Percentiles rank a stretch among this genome's conserved stretches.
These are phyloP conservation scores for Daldinia eschscholtzii DNA, from an alignment of 2,329 filamentous ascomycete species.

Conservation along the genomic window DNA sequence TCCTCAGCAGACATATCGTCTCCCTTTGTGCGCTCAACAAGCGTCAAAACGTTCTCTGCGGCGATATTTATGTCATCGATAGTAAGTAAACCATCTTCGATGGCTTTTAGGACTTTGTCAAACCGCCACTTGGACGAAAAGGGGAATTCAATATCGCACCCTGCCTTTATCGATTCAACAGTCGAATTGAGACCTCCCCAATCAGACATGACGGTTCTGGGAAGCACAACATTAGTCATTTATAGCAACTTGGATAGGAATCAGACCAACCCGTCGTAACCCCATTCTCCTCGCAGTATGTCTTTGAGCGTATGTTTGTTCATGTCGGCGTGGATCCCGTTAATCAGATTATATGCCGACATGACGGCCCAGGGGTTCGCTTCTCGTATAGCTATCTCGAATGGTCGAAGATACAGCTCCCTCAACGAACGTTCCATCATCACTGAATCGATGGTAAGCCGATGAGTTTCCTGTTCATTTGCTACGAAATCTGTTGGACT, in stretches of 20 bases:
- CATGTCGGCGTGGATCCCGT: conserved; percentile 72
- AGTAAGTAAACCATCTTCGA: conserved; percentile 62
- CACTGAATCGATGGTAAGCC: conserved; percentile 73
- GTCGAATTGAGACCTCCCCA: conserved; percentile 71
- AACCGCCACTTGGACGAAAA: conserved; percentile 68
- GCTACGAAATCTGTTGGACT: conserved; percentile 69
- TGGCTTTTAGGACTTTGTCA: conserved; percentile 67
- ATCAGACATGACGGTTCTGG: conserved; percentile 68
- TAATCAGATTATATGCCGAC: conserved; percentile 76
- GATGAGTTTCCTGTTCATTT: conserved; percentile 80
- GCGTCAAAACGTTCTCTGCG: conserved; percentile 70
- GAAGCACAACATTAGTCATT: conserved; percentile 41
- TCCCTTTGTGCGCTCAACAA: conserved; percentile 73
- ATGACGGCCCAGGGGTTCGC: conserved; percentile 78
- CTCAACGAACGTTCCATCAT: conserved; percentile 74
- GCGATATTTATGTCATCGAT: conserved; percentile 66
- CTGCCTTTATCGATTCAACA: conserved; percentile 66
- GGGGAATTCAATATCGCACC: conserved; percentile 71
- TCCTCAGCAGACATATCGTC: conserved; percentile 68
- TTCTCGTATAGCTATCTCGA: conserved; percentile 78
- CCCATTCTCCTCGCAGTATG: conserved; percentile 72
- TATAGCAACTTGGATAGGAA: not conserved
- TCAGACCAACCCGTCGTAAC: conserved; percentile 66
- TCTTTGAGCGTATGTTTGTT: conserved; percentile 67
- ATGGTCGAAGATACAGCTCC: conserved; percentile 80